These are phyloP conservation scores for Botryosphaeria agaves DNA, from an alignment of 2,329 filamentous ascomycete genomes.

Conservation along the genomic window DNA sequence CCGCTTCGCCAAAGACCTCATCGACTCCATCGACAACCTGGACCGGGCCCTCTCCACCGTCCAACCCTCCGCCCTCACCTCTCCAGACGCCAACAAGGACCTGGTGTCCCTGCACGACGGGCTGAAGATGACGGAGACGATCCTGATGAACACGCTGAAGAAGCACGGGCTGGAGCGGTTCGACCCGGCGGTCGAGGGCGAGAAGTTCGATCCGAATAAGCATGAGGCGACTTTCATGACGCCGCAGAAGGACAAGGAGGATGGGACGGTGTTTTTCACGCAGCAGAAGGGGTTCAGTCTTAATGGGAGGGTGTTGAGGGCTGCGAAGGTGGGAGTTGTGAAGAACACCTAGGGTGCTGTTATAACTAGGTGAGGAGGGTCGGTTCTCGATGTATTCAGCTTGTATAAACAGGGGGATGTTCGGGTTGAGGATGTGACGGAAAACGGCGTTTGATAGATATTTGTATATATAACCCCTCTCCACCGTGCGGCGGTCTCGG, in stretches of 20 bases:
- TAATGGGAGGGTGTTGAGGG: conserved; percentile 76
- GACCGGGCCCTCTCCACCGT: conserved; percentile 79
- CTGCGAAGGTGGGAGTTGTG: conserved; percentile 90
- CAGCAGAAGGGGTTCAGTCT: conserved; percentile 94
- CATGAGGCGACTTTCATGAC: conserved; percentile 96
- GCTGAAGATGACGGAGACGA: conserved; percentile 84
- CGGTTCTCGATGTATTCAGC: too few species aligned
- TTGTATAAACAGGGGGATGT: too few species aligned
- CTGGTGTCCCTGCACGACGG: conserved; percentile 70
- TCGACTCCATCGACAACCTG: conserved; percentile 93
- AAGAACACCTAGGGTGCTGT: conserved; percentile 46
- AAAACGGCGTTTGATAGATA: too few species aligned
- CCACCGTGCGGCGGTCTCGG: too few species aligned
- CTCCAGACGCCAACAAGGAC: conserved; percentile 46
- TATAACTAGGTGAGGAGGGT: too few species aligned
- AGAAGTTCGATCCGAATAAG: conserved; percentile 90
- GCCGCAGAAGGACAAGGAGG: conserved; percentile 70
- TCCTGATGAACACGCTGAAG: conserved; percentile 73
- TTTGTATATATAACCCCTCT: too few species aligned
- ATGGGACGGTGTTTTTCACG: conserved; percentile 77
- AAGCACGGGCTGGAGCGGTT: conserved; percentile 91
- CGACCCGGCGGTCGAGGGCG: conserved; percentile 50
- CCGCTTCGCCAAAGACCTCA: conserved; percentile 80
- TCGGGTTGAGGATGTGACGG: too few species aligned
- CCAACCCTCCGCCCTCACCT: conserved; percentile 55